Percentiles rank a stretch among this genome's conserved stretches.
phyloP scores from a whole-genome alignment of 345 rosid genomes.

The Salix purpurea region DNA sequence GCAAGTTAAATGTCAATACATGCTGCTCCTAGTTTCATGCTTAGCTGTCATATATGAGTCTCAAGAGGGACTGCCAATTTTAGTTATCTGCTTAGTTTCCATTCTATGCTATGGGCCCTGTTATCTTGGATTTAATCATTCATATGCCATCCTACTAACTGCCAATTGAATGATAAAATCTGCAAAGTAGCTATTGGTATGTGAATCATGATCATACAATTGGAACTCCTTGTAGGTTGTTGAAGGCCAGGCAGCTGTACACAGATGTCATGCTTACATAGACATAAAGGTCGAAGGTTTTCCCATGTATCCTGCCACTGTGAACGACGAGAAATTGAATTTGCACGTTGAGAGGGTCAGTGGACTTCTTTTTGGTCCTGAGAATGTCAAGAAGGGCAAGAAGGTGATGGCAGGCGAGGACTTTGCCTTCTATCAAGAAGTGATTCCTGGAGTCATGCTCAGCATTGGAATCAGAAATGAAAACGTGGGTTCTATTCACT shows the following conservation, averaged over 20 bases:
- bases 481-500: conserved; percentile 57
- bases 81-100: not conserved
- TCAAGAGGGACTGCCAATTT: not conserved
- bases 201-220: not conserved
- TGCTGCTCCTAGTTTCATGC: not conserved
- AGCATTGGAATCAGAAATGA: conserved; percentile 66
- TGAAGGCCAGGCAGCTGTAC: conserved; percentile 58
- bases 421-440: conserved; percentile 73
- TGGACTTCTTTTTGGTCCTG: conserved; percentile 51
- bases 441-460: conserved; percentile 66
- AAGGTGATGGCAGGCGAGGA: conserved; percentile 82
- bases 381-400: conserved; percentile 36
- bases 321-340: conserved; percentile 58
- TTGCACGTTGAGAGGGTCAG: conserved; percentile 46
- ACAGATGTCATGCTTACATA: conserved; percentile 55
- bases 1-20: not conserved
- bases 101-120: not conserved
- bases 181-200: not conserved
- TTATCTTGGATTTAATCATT: not conserved
- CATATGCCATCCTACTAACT: not conserved
- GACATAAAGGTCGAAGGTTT: conserved; percentile 39
- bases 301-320: conserved; percentile 60
- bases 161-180: not conserved
- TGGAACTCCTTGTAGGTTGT: conserved; percentile 46
- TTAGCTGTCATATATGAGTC: not conserved